Percentiles rank a stretch among this genome's conserved stretches.
Evolutionary conservation across 2,329 filamentous ascomycete genomes (phyloP).

Genomic region (Colletotrichum siamense): DNA sequence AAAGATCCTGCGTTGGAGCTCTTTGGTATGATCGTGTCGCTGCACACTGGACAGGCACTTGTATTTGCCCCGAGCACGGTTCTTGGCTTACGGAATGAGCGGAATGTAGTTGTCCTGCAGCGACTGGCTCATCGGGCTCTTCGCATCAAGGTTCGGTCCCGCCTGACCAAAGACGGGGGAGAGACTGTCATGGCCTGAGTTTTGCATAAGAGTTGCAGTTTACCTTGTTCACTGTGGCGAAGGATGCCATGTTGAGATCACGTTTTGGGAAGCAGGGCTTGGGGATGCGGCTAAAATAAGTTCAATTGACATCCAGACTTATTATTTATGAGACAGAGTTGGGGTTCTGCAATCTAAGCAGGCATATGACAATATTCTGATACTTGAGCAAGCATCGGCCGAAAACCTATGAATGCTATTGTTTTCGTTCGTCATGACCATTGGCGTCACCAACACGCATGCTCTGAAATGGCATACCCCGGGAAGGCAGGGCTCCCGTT

Average conservation of each 20-base stretch:
- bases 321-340: neutral
- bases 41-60: constrained; percentile 50
- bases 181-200: constrained; percentile 46
- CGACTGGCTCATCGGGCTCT: constrained; percentile 43
- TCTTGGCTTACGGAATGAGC: neutral
- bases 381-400: neutral
- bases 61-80: constrained; percentile 52
- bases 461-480: neutral
- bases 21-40: constrained; percentile 46
- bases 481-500: neutral
- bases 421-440: neutral
- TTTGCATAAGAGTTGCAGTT: neutral
- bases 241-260: neutral
- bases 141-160: constrained; percentile 43
- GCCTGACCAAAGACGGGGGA: constrained; percentile 51
- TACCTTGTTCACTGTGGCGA: neutral
- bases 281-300: neutral
- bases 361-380: neutral
- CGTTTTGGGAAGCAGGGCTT: neutral
- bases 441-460: neutral
- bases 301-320: neutral
- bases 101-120: constrained; percentile 12
- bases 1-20: constrained; percentile 35
- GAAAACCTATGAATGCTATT: neutral
- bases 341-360: neutral